Conservation (phyloP, 78 protist genomes). For the Creolimax fragrantissima region DNA sequence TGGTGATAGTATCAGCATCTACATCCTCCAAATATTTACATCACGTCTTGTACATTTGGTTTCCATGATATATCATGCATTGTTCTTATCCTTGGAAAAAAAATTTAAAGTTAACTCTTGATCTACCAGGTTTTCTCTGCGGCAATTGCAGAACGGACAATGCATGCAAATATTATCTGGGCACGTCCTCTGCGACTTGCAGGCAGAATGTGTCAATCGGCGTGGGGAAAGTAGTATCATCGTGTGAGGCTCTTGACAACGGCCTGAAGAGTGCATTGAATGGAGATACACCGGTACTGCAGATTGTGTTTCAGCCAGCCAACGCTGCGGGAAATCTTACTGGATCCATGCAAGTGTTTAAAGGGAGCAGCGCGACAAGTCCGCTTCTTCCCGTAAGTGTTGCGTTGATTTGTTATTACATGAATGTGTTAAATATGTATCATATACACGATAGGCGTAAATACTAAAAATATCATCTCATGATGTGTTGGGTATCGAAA, state of each 20-base stretch:
- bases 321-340: neutral
- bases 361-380: neutral
- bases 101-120: neutral
- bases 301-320: neutral
- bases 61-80: neutral
- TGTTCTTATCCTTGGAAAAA: neutral
- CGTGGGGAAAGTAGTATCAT: neutral
- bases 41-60: neutral
- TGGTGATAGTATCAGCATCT: neutral
- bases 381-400: neutral
- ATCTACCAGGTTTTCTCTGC: neutral
- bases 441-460: neutral
- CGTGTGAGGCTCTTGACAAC: neutral
- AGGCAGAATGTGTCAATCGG: neutral
- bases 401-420: neutral
- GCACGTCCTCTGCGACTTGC: neutral
- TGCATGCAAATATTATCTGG: neutral
- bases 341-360: neutral
- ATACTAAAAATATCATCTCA: neutral
- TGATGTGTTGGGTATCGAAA: neutral
- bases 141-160: neutral
- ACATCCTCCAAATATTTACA: neutral
- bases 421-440: neutral
- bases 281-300: neutral
- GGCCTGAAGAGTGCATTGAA: neutral